Evolutionary conservation across 805 yeast genomes (phyloP).

Genomic region (Metschnikowia arizonensis): DNA sequence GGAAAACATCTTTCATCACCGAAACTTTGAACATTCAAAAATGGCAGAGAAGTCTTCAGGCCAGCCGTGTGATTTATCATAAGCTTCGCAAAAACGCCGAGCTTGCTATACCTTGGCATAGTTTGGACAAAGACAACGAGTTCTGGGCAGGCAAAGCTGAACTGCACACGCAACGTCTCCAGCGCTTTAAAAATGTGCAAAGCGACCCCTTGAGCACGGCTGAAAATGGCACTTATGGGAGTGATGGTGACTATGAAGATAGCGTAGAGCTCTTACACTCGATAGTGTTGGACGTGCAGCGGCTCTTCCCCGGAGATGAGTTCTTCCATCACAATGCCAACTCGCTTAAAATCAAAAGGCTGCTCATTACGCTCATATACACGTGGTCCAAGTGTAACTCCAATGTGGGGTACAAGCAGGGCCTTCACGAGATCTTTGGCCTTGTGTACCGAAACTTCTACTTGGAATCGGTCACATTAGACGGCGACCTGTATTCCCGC

Average conservation of each 20-base stretch:
- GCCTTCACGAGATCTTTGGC: constrained; percentile 52
- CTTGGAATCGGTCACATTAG: constrained; percentile 29
- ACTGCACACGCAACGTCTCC: constrained; percentile 8
- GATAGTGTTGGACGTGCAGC: constrained; percentile 48
- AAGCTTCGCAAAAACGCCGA: constrained; percentile 28
- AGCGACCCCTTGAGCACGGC: constrained; percentile 19
- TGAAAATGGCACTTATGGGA: not conserved
- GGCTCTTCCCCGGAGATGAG: constrained; percentile 48
- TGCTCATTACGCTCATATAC: constrained; percentile 42
- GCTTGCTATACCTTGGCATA: constrained; percentile 38
- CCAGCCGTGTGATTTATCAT: constrained; percentile 33
- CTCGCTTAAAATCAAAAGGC: constrained; percentile 22
- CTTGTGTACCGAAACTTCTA: constrained; percentile 40
- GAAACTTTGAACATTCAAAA: constrained; percentile 31
- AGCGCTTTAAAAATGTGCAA: constrained; percentile 18
- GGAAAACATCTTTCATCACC: constrained; percentile 38
- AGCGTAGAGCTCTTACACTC: constrained; percentile 41
- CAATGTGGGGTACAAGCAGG: constrained; percentile 41
- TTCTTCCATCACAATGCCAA: constrained; percentile 20
- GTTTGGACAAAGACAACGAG: constrained; percentile 26
- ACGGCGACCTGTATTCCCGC: constrained; percentile 13
- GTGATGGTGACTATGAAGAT: constrained; percentile 10
- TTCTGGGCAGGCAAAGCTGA: constrained; percentile 17
- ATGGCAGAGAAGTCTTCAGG: constrained; percentile 31
- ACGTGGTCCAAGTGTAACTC: constrained; percentile 49